A percentile compares a stretch with the other conserved stretches of the same genome.
These are phyloP conservation scores for Bombardia bombarda DNA, from an alignment of 495 filamentous ascomycete genomes.

Conservation along the genomic window DNA sequence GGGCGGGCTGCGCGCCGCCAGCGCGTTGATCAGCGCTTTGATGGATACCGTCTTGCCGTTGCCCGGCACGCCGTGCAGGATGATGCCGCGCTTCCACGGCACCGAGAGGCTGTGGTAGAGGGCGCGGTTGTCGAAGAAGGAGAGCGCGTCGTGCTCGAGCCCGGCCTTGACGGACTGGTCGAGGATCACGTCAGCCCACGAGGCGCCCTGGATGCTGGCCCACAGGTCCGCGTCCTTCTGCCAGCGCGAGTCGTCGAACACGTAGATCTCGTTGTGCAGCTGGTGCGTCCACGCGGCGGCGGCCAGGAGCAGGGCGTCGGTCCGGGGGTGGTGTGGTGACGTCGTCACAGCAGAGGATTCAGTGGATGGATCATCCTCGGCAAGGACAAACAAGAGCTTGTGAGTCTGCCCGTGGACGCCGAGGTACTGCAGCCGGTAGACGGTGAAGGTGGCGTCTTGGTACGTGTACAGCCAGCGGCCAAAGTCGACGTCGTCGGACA, in stretches of 20 bases:
- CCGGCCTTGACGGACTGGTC: slow-evolving; percentile 43
- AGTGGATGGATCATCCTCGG: slow-evolving; percentile 10
- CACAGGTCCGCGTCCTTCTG: slow-evolving; percentile 44
- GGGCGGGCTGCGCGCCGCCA: slow-evolving; percentile 22
- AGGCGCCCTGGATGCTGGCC: slow-evolving; percentile 40
- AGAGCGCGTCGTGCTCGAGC: slow-evolving; percentile 43
- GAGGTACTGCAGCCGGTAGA: slow-evolving; percentile 34
- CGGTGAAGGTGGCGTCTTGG: slow-evolving; percentile 30
- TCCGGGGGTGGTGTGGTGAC: slow-evolving; percentile 10
- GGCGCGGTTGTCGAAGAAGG: slow-evolving; percentile 44
- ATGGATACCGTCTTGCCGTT: slow-evolving; percentile 55
- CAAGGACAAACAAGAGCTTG: slow-evolving; percentile 35
- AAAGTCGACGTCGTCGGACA: slow-evolving; percentile 34
- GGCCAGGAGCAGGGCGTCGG: slow-evolving; percentile 41
- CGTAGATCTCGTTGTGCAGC: slow-evolving; percentile 48
- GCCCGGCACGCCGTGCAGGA: slow-evolving; percentile 42
- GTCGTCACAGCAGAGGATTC: slow-evolving; percentile 1
- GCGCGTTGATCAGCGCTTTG: slow-evolving; percentile 49
- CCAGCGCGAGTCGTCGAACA: slow-evolving; percentile 50
- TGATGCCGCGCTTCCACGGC: slow-evolving; percentile 50
- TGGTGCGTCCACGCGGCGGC: slow-evolving; percentile 32
- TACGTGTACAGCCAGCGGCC: slow-evolving; percentile 37
- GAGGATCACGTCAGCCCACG: slow-evolving; percentile 54
- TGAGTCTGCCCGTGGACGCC: slow-evolving; percentile 18
- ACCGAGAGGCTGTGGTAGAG: slow-evolving; percentile 43